Evolutionary conservation across 495 filamentous ascomycete genomes (phyloP).

Genomic region (Penicillium robsamsonii): DNA sequence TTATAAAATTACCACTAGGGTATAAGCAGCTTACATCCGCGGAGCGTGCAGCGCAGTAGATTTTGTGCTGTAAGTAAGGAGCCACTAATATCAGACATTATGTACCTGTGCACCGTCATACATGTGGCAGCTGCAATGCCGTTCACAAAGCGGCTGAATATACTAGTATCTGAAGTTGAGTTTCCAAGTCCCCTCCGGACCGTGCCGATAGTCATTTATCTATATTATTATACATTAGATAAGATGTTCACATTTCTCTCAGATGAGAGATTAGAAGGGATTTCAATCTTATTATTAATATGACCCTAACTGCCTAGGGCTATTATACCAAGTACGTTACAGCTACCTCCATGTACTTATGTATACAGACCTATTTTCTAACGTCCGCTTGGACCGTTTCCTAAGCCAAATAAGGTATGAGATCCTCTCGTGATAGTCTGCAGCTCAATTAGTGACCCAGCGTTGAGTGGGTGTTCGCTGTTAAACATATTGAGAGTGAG

Average conservation of each 20-base stretch:
- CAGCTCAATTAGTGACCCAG: background rate
- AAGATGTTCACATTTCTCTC: background rate
- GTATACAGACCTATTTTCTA: background rate
- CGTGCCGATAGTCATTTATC: constrained; percentile 6
- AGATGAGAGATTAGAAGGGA: background rate
- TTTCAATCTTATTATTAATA: background rate
- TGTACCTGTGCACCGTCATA: constrained; percentile 8
- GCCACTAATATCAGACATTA: background rate
- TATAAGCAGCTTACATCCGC: background rate
- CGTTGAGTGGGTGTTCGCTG: background rate
- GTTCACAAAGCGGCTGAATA: constrained; percentile 6
- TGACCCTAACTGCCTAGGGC: background rate
- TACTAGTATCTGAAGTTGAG: background rate
- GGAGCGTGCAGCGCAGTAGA: background rate
- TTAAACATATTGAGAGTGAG: background rate
- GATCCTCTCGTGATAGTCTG: background rate
- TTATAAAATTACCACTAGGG: background rate
- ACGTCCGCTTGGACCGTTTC: background rate
- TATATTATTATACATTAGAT: background rate
- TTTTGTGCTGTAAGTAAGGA: background rate
- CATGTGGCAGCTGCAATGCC: constrained; percentile 19
- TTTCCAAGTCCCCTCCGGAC: background rate
- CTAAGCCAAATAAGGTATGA: background rate
- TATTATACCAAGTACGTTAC: background rate
- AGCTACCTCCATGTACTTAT: background rate